phyloP scores from a whole-genome alignment of 2,329 filamentous ascomycete genomes.

The Aspergillus alliaceus region DNA sequence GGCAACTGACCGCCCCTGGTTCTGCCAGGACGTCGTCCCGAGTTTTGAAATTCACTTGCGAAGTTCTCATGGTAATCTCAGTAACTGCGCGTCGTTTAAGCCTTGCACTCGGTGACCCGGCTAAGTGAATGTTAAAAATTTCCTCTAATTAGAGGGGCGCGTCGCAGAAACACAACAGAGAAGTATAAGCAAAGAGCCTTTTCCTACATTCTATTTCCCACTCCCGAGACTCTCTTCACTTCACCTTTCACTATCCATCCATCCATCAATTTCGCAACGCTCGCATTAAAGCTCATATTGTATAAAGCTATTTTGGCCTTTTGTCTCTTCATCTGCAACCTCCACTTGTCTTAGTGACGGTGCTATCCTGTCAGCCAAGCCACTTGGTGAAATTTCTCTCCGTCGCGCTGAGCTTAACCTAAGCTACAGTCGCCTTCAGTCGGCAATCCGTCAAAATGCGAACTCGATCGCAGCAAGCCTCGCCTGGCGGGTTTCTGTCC shows the following conservation, averaged over 20 bases:
- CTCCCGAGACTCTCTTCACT: conserved; percentile 5
- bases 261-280: background rate
- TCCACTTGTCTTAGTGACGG: background rate
- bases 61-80: background rate
- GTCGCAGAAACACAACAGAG: conserved; percentile 5
- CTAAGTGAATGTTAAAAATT: conserved; percentile 16
- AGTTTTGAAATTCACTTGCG: conserved; percentile 15
- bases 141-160: conserved; percentile 2
- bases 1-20: conserved; percentile 13
- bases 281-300: background rate
- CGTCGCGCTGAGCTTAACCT: background rate
- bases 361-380: background rate
- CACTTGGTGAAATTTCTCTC: background rate
- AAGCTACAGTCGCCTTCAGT: background rate
- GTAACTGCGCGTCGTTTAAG: background rate
- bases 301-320: background rate
- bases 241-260: conserved; percentile 6
- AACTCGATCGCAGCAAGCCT: conserved; percentile 39
- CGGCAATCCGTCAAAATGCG: conserved; percentile 29
- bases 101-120: conserved; percentile 6
- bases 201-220: conserved; percentile 1
- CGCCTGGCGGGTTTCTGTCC: conserved; percentile 33
- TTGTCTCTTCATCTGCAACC: background rate
- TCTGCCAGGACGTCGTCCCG: conserved; percentile 17
- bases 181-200: background rate